Evolutionary conservation across 805 yeast species (phyloP).

Genomic region (Wickerhamiella alocasiicola): DNA sequence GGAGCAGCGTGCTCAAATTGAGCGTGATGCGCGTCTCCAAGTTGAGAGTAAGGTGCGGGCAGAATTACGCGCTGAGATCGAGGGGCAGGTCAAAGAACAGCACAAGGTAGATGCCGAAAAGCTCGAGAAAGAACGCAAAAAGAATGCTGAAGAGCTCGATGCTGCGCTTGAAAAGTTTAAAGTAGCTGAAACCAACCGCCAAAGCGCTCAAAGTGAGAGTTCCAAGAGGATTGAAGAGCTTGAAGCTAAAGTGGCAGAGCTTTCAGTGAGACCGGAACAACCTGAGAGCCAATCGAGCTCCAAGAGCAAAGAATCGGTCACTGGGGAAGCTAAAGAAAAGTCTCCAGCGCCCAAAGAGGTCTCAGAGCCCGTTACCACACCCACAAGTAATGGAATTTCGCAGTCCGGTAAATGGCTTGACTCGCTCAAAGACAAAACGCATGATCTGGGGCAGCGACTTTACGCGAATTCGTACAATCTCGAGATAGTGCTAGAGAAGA

Average conservation of each 20-base stretch:
- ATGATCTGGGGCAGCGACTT: constrained; percentile 34
- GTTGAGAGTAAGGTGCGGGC: neutral
- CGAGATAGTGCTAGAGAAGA: constrained; percentile 53
- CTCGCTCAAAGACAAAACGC: constrained; percentile 28
- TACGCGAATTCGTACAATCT: constrained; percentile 28
- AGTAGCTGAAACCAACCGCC: neutral
- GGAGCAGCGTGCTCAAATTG: neutral
- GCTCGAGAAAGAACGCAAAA: neutral
- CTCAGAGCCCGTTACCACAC: no score
- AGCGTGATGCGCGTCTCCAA: neutral
- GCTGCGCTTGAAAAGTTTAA: neutral
- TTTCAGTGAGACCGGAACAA: neutral
- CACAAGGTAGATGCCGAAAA: neutral
- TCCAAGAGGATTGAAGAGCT: neutral
- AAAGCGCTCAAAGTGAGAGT: no score
- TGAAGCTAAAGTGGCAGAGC: neutral
- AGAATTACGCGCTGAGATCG: neutral
- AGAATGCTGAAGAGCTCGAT: neutral
- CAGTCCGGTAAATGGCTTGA: neutral
- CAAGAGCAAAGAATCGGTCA: neutral
- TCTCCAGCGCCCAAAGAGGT: neutral
- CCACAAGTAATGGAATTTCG: no score
- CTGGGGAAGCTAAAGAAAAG: neutral
- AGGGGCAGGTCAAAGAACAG: neutral
- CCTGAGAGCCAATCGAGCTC: neutral